A percentile compares a stretch with the other conserved stretches of the same genome.
These are phyloP conservation scores for Hamigera avellanea DNA, from an alignment of 495 filamentous ascomycete genomes.

Conservation along the genomic window DNA sequence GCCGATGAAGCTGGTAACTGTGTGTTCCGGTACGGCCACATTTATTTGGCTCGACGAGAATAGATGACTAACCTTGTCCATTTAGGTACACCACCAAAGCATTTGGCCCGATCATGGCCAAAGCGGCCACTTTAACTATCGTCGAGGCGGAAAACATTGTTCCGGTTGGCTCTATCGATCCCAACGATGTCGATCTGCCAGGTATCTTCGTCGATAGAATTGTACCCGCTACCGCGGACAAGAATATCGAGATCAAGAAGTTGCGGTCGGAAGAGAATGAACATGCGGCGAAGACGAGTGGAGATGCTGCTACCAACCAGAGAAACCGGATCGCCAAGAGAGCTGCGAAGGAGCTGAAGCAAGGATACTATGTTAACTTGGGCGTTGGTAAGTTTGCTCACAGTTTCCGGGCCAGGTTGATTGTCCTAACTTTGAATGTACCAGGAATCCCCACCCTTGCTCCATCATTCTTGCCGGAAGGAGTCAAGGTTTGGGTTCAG, in stretches of 20 bases:
- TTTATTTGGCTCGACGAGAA: too few species aligned
- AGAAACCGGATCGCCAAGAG: constrained; percentile 71
- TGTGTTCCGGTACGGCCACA: constrained; percentile 66
- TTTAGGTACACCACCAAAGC: constrained; percentile 36
- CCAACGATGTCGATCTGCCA: constrained; percentile 71
- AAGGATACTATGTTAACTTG: constrained; percentile 87
- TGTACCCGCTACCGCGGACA: constrained; percentile 60
- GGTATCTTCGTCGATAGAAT: constrained; percentile 85
- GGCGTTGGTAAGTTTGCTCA: constrained; percentile 65
- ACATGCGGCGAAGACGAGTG: constrained; percentile 38
- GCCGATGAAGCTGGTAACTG: constrained; percentile 82
- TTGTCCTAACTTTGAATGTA: neutral
- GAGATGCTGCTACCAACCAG: constrained; percentile 52
- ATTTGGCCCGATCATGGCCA: constrained; percentile 84
- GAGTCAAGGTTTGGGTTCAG: constrained; percentile 75
- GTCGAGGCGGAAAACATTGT: constrained; percentile 92
- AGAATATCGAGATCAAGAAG: constrained; percentile 76
- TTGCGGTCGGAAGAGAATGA: constrained; percentile 45
- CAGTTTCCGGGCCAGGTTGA: too few species aligned
- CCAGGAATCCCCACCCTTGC: constrained; percentile 72
- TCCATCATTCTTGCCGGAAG: constrained; percentile 65
- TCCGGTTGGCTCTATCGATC: constrained; percentile 65
- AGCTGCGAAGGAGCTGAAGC: constrained; percentile 87
- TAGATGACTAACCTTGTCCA: too few species aligned
- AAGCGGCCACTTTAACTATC: constrained; percentile 76